A percentile compares a stretch with the other conserved stretches of the same genome.
Conservation (phyloP, 257 asterid genomes). For the Nicotiana attenuata region DNA sequence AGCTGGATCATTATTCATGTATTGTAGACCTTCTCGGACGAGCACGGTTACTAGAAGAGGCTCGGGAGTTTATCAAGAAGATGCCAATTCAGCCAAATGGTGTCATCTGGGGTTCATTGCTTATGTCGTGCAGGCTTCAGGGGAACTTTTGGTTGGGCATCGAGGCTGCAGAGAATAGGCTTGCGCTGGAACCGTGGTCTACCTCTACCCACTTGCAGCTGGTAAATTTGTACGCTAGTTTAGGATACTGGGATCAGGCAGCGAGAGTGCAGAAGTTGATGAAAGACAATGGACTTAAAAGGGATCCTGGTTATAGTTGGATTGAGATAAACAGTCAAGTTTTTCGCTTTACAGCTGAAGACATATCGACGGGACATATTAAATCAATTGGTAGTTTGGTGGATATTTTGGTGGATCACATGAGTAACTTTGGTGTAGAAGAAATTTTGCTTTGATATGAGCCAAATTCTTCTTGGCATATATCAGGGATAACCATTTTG, state of each 20-base stretch:
- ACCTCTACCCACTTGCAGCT: constrained; percentile 62
- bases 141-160: constrained; percentile 60
- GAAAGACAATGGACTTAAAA: constrained; percentile 60
- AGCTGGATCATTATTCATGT: constrained; percentile 31
- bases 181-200: constrained; percentile 53
- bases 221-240: constrained; percentile 53
- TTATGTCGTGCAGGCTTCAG: constrained; percentile 62
- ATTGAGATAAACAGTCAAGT: constrained; percentile 61
- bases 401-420: constrained; percentile 24
- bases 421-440: constrained; percentile 14
- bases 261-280: constrained; percentile 53
- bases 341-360: constrained; percentile 62
- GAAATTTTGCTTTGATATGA: background rate
- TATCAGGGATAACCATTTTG: background rate
- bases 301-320: constrained; percentile 86
- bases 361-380: constrained; percentile 33
- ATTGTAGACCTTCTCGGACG: constrained; percentile 39
- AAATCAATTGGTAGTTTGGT: constrained; percentile 8
- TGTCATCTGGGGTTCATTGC: constrained; percentile 62
- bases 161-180: constrained; percentile 73
- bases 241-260: constrained; percentile 63
- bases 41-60: constrained; percentile 31
- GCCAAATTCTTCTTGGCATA: background rate
- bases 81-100: constrained; percentile 40
- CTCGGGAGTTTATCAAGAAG: constrained; percentile 21